Evolutionary conservation across 2,329 filamentous ascomycete species (phyloP), one percentile per base, ranked within the genome.

Genomic region (Berkeleyomyces basicola): DNA sequence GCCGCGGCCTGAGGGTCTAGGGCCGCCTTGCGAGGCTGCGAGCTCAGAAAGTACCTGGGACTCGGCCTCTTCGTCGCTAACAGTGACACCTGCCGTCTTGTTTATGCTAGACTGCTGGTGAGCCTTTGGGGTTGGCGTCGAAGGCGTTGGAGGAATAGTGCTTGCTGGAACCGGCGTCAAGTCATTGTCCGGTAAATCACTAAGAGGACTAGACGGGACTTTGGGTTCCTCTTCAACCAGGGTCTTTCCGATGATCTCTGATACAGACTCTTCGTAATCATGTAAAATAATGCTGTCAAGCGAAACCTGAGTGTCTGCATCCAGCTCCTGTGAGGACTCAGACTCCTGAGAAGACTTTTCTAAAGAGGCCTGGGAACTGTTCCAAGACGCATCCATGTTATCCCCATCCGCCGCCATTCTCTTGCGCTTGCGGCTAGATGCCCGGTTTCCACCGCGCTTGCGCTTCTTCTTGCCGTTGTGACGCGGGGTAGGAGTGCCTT

Each of bases 11-110:
- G 7, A 5, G 9, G 3, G 11, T 7, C n/a, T n/a, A 3, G n/a
- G 7, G 2, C 7, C 33, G 11, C 33, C 51, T 6, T 37, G 51
- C 7, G 73, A 72, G 9, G 74, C 73, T 39, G 74, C 74, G 36
- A 70, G 74, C 66, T 77, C 75, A 9, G 69, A 70, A 23, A 73
- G 70, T 33, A 76, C 68, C 63, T 77, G 75, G 31, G 74, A 77
- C 66, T 73, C 67, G 11, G 75, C 65, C 14, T 61, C 62, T 47
- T 62, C 60, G 33, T 64, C 63, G 39, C 55, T 62, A 9, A 53
- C 51, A 33, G 46, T 53, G 2, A 9, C 23, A n/a, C 39, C 14
- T 36, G 16, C 49, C 14, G 44, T 7, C 23, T 53, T 11, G 39
- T 4, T 5, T 16, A 31, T 1, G 16, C 3, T 16, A 31, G 37